Conservation (phyloP, 176 grass and related monocot species). For the Neostapfia colusana region DNA sequence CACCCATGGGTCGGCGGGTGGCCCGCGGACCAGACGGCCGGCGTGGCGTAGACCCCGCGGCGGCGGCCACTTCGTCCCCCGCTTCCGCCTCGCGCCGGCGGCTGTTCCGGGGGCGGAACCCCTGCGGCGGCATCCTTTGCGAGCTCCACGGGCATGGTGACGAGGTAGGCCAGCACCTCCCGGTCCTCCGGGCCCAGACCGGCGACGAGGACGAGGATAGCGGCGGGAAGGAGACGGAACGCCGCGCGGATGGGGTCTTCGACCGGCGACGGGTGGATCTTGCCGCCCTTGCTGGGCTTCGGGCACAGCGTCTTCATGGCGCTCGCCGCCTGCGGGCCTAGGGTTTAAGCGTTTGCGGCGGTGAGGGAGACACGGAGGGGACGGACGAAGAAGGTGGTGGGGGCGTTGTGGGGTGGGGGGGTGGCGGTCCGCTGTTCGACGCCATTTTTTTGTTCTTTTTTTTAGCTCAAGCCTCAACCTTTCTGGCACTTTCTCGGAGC, state of each 20-base stretch:
- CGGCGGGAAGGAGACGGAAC: slow-evolving; percentile 48
- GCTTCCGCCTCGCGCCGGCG: not conserved
- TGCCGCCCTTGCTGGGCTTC: too few relatives aligned
- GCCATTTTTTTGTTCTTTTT: too few relatives aligned
- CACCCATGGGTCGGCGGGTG: slow-evolving; percentile 32
- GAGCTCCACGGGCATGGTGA: slow-evolving; percentile 38
- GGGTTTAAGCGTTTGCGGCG: too few relatives aligned
- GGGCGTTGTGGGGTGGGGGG: too few relatives aligned
- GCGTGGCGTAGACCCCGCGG: not conserved
- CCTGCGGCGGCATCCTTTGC: not conserved
- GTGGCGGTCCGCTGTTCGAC: too few relatives aligned
- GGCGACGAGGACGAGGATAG: slow-evolving; percentile 41
- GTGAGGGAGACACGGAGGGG: too few relatives aligned
- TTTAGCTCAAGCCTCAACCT: too few relatives aligned
- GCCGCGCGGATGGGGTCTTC: slow-evolving; percentile 31
- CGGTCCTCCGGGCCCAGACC: slow-evolving; percentile 49
- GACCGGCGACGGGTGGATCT: too few relatives aligned
- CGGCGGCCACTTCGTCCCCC: not conserved
- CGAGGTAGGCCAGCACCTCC: slow-evolving; percentile 61
- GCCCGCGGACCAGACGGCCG: not conserved
- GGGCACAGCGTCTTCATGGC: too few relatives aligned
- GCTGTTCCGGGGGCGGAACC: not conserved
- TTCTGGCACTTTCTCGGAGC: too few relatives aligned
- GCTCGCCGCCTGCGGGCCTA: too few relatives aligned
- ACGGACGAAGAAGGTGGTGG: too few relatives aligned